A percentile compares a stretch with the other conserved stretches of the same genome.
Conservation (phyloP, 768 basidiomycete genomes). For the Pulveroboletus frians region DNA sequence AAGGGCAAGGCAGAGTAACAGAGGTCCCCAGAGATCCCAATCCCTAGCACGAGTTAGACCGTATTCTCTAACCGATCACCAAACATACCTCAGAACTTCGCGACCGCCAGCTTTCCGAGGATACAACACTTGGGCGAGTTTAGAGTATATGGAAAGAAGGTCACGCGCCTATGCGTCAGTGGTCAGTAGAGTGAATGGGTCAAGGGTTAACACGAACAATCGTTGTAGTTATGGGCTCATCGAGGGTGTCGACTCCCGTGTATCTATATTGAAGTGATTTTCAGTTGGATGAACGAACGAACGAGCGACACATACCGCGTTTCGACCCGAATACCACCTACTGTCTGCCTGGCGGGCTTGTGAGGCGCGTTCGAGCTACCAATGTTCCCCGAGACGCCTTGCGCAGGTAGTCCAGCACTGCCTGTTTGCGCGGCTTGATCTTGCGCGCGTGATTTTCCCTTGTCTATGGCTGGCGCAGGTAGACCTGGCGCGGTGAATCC, state of each 20-base stretch:
- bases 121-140: constrained; percentile 90
- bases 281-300: neutral
- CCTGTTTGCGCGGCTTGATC: constrained; percentile 45
- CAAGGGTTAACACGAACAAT: constrained; percentile 57
- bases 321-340: constrained; percentile 87
- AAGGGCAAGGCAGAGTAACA: constrained; percentile 74
- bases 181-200: constrained; percentile 5
- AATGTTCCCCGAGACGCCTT: constrained; percentile 66
- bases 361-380: constrained; percentile 44
- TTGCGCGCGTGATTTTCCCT: constrained; percentile 67
- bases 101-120: constrained; percentile 70
- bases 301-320: constrained; percentile 56
- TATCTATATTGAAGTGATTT: constrained; percentile 37
- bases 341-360: constrained; percentile 51
- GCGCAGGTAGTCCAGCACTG: constrained; percentile 29
- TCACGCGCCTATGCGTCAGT: constrained; percentile 65
- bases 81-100: constrained; percentile 70
- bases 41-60: constrained; percentile 49
- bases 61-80: neutral
- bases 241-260: constrained; percentile 82
- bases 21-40: constrained; percentile 98
- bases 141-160: constrained; percentile 83
- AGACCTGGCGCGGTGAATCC: constrained; percentile 66
- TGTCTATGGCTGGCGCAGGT: constrained; percentile 45
- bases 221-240: constrained; percentile 85